Evolutionary conservation across 2,329 filamentous ascomycete species (phyloP), one percentile per base, ranked within the genome.

Genomic region (Chalaropsis ovoidea): DNA sequence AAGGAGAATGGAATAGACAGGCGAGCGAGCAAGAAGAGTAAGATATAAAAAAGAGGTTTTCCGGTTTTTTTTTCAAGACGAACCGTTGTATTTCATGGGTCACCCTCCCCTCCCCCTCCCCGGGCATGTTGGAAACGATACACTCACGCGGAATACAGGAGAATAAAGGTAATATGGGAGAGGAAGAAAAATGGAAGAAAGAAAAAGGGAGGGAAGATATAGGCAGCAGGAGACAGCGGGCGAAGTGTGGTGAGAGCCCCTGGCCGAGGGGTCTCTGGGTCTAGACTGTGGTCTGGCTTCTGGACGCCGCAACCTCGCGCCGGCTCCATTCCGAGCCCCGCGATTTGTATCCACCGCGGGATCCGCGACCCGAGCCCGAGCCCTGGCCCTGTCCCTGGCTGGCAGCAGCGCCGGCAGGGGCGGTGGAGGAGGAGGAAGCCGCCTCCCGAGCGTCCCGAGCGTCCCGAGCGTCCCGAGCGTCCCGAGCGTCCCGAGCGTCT

Each of bases 321-420:
- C 63, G 63, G n/a, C 47, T 43, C 63, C 62, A 67, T 24, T 67
- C 66, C 19, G 66, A 58, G 19, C 64, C 43, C 8, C 66, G 62
- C 5, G 45, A 60, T 58, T 63, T 62, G 31, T 67, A 67, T 19
- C 66, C 66, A 41, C 66, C 63, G 19, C 66, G 62, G 11, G 56
- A 31, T 2, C 52, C 8, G 7, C 42, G 42, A 6, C 31, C 31
- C 31, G 31, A 31, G 27, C 11, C 17, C n/a, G 31, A 22, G 27
- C 52, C 8, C 15, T 31, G 52, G 27, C 11, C 17, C n/a, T 56
- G 52, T 13, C 52, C 8, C 15, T 31, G 52, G 22, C 10, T n/a
- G 11, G 13, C 42, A n/a, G 42, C 7, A 3, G 42, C 42, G 4
- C 13, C 13, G 7, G 42, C 42, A n/a, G 42, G 3, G 2, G 42